These are phyloP conservation scores for Flaveria robusta DNA, from an alignment of 129 eudicot species.

Conservation along the genomic window DNA sequence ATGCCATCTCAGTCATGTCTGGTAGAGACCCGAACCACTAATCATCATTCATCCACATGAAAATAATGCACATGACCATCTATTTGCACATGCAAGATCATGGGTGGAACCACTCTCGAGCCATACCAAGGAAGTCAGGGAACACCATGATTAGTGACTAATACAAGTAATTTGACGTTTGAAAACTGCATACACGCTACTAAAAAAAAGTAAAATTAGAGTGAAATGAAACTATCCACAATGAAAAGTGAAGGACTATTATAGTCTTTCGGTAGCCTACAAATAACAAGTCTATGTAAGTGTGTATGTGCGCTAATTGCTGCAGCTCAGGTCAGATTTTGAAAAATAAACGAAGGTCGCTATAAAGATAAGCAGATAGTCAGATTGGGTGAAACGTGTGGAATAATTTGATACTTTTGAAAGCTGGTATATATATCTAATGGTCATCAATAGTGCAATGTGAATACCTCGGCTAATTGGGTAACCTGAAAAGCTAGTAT, in stretches of 20 bases:
- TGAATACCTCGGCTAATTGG: not conserved
- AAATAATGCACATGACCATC: slow-evolving; percentile 2
- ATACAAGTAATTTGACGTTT: not conserved
- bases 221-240: slow-evolving; percentile 2
- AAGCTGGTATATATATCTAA: not conserved
- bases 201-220: not conserved
- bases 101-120: slow-evolving; percentile 55
- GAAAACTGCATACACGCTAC: not conserved
- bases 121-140: slow-evolving; percentile 79
- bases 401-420: not conserved
- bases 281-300: not conserved
- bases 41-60: slow-evolving; percentile 16
- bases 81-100: not conserved
- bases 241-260: slow-evolving; percentile 16
- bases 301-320: not conserved
- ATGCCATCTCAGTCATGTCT: not conserved
- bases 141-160: not conserved
- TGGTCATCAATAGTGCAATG: not conserved
- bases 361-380: slow-evolving; percentile 4
- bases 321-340: not conserved
- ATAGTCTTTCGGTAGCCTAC: not conserved
- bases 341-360: slow-evolving; percentile 4
- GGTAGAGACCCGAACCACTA: slow-evolving; percentile 3
- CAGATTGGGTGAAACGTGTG: not conserved
- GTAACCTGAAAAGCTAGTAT: not conserved